phyloP scores from a whole-genome alignment of 768 basidiomycete genomes.

The Dacryopinax primogenitus region DNA sequence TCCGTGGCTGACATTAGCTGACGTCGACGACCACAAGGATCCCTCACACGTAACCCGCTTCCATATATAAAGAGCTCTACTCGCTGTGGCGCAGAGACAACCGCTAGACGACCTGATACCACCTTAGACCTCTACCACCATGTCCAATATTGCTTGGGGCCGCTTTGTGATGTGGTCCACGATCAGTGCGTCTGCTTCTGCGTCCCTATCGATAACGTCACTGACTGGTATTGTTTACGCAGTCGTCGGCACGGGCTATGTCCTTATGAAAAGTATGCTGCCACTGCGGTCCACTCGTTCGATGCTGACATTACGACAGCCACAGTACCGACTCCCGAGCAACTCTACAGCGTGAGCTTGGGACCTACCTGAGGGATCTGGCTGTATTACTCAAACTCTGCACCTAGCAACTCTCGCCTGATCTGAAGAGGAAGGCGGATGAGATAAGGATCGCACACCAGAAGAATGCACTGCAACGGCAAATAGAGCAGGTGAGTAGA shows the following conservation, averaged over 20 bases:
- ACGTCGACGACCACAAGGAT: background rate
- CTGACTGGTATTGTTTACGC: background rate
- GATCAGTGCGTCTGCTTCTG: background rate
- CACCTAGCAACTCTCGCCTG: background rate
- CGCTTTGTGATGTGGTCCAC: background rate
- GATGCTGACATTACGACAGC: background rate
- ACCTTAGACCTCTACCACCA: background rate
- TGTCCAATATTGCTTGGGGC: slow-evolving; percentile 4
- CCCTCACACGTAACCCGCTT: background rate
- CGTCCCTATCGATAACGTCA: background rate
- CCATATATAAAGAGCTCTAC: background rate
- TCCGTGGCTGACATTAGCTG: background rate
- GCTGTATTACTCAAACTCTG: background rate
- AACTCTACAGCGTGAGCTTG: background rate
- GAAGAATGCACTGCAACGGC: background rate
- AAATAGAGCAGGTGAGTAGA: background rate
- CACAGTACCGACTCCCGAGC: background rate
- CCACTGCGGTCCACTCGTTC: background rate
- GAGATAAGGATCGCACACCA: background rate
- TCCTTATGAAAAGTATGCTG: background rate
- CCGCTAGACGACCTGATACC: background rate
- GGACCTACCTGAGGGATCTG: background rate
- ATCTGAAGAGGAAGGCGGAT: slow-evolving; percentile 7
- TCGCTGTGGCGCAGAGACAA: background rate
- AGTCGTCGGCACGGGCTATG: slow-evolving; percentile 1